Evolutionary conservation across 306 rosid species (phyloP).

Genomic region (Sechiopsis laciniata): DNA sequence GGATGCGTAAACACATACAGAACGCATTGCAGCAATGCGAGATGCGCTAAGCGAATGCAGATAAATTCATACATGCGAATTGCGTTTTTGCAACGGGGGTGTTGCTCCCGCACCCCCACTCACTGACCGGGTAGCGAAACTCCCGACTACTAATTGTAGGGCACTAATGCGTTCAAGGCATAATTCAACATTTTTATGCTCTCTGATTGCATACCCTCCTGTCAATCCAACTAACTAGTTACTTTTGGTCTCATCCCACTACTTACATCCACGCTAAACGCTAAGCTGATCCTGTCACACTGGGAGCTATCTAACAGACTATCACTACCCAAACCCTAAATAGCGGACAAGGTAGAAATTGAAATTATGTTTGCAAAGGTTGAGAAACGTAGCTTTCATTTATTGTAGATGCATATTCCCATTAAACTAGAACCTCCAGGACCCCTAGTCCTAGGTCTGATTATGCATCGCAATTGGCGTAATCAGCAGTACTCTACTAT

Average conservation of each 20-base stretch:
- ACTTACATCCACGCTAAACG: background rate
- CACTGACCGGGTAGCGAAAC: too few relatives aligned
- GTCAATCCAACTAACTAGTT: background rate
- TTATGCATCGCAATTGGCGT: background rate
- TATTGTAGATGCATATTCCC: background rate
- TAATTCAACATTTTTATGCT: too few relatives aligned
- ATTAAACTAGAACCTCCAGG: background rate
- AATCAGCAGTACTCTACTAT: background rate
- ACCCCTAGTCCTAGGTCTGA: background rate
- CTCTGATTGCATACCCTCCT: background rate
- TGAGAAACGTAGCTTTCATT: background rate
- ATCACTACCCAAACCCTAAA: background rate
- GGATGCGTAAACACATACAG: too few relatives aligned
- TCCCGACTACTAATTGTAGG: too few relatives aligned
- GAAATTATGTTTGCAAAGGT: background rate
- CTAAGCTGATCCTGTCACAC: background rate
- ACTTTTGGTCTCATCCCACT: background rate
- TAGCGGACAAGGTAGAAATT: background rate
- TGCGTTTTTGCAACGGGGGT: too few relatives aligned
- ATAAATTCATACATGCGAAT: too few relatives aligned
- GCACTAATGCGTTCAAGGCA: too few relatives aligned
- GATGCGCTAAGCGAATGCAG: too few relatives aligned
- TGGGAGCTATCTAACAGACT: background rate
- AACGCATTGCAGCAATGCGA: too few relatives aligned
- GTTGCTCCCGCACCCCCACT: too few relatives aligned